Base-by-base conservation (phyloP, 805 yeast species). In the Starmerella floricola region DNA sequence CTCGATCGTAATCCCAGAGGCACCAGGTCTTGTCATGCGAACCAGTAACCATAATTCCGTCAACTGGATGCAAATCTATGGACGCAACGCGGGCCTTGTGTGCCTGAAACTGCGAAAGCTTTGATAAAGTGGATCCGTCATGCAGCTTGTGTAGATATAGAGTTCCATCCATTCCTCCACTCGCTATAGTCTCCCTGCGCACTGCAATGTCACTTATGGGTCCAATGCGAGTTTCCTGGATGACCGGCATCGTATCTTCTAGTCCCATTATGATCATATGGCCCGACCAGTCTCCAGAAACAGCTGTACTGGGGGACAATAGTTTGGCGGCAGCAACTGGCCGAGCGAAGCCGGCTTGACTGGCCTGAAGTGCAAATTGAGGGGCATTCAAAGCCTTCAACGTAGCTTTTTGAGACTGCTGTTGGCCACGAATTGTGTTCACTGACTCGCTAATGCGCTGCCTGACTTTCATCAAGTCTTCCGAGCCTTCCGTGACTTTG, bases 11-110 rank as follows among this genome's bases (percentile, higher is more conserved):
- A 58, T 88, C 95, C 94, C 94, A 87, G 2, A 84, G 58, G 46
- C 84, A 71, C 95, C 95, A 88, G 0, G 95, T 83, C 49, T 68
- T 68, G 60, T 88, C 96, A 54, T 71, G 78, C 0, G 95, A 86
- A 0, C 94, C 79, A 10, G 83, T 70, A 0, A 77, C 81, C 1
- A 80, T 48, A 50, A 58, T 73, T 2, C 59, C 49, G 1, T 76
- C 76, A 3, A 63, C 51, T 1, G 94, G 94, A 59, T 86, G 94
- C 47, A 75, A 72, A 28, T 71, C 69, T 0, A 78, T 60, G 15
- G 71, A 65, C 1, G 79, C 68, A 0, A 86, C 42, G 6, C 47
- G 42, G 2, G 24, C 27, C 2, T 6, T 10, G 15, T 40, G 45
- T 16, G 38, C 47, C 3, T 6, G 11, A 2, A 40, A 10, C 8